Evolutionary conservation across 73 alveolate genomes (phyloP).

Genomic region (Paramecium biaurelia): DNA sequence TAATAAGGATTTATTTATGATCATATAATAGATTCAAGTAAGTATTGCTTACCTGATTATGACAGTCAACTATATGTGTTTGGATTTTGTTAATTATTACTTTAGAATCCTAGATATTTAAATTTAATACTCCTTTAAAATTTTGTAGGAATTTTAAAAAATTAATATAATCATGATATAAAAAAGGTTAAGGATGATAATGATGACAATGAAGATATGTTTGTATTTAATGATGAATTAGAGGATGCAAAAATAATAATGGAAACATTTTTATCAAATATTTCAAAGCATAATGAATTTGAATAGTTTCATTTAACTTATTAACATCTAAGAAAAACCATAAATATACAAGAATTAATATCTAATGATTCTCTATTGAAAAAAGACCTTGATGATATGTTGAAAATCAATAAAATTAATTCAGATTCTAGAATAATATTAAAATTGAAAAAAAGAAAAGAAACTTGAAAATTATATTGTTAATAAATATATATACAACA

Average conservation of each 20-base stretch:
- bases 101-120: neutral
- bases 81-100: neutral
- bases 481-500: neutral
- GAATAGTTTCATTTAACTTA: neutral
- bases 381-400: conserved; percentile 6
- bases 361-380: neutral
- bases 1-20: neutral
- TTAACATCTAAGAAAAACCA: neutral
- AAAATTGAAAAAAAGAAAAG: neutral
- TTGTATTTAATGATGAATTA: neutral
- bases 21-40: neutral
- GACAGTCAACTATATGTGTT: neutral
- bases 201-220: neutral
- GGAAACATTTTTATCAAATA: neutral
- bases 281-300: neutral
- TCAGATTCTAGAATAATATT: neutral
- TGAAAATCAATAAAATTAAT: neutral
- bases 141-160: neutral
- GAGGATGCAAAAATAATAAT: neutral
- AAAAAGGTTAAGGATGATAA: neutral
- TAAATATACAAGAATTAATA: neutral
- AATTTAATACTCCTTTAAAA: neutral
- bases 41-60: neutral
- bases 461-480: neutral
- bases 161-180: neutral